Evolutionary conservation across 345 rosid genomes (phyloP), one percentile per base, ranked within the genome.

Genomic region (Syzygium grande): DNA sequence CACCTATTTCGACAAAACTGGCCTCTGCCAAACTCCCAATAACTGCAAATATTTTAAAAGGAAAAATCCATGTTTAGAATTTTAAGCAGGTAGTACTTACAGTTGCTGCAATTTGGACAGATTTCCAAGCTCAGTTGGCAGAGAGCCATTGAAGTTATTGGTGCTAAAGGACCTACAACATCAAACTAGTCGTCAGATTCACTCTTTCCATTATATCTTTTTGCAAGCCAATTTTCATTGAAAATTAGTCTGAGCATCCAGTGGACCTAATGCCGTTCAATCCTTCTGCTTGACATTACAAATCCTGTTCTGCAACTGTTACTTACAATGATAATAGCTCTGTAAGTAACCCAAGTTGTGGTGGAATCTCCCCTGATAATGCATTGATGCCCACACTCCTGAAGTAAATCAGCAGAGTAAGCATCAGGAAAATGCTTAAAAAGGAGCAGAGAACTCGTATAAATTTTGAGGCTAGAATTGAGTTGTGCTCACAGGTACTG

Each of bases 361-460:
- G 91, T 19, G 97, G 98, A 73, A 96, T 87, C 88, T 95, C 94
- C 84, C 96, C 98, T 19, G 94, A 93, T 61, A 94, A 85, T 1
- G 94, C 89, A 91, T 96, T 94, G 65, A 89, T 91, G 78, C 93
- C 95, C 86, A 96, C 0, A 87, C 4, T 77, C 95, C 98, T 96
- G 90, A 3, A 34, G 6, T 51, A 49, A 84, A 85, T 22, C 22
- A 79, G 84, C 38, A 49, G 25, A 84, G 30, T 59, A 68, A 68
- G 80, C 80, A 68, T 19, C 2, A 17, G 46, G 46, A 68, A 63
- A 19, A 0, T 34, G 0, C 23, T 1, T 0, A 17, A 30, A 68
- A 34, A 34, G 43, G 46, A 34, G 25, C 25, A 0, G 25, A 19
- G 25, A 16, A 34, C 1, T 2, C 12, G 79, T 2, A 19, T 9